phyloP scores from a whole-genome alignment of 2,329 filamentous ascomycete species.

The Plenodomus biglobosus region DNA sequence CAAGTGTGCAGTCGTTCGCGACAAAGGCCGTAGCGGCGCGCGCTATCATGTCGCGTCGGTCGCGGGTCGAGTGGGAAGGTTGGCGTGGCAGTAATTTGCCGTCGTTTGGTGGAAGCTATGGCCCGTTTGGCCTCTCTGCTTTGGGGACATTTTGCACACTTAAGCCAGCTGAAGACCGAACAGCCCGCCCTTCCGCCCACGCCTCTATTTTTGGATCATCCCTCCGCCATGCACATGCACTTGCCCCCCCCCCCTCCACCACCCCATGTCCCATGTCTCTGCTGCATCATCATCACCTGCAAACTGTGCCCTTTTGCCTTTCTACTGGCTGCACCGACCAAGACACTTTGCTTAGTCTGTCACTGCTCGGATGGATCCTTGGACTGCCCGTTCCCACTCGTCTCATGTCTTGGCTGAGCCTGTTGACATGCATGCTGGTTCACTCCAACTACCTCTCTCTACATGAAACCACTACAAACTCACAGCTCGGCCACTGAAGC shows the following conservation, averaged over 20 bases:
- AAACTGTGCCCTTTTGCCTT: background rate
- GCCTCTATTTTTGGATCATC: conserved; percentile 21
- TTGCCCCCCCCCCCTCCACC: conserved; percentile 12
- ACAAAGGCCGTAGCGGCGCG: too few relatives aligned
- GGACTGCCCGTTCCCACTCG: too few relatives aligned
- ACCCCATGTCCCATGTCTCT: too few relatives aligned
- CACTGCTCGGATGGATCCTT: background rate
- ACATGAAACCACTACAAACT: too few relatives aligned
- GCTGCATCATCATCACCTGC: conserved; percentile 12
- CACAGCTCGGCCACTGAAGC: too few relatives aligned
- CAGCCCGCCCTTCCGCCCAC: conserved; percentile 1
- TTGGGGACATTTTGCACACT: conserved; percentile 30
- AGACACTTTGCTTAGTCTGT: background rate
- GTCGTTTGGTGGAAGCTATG: conserved; percentile 19
- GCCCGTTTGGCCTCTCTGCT: conserved; percentile 21
- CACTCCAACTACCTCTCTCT: too few relatives aligned
- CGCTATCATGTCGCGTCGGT: conserved; percentile 14
- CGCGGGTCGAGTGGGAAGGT: conserved; percentile 9
- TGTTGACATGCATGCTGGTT: too few relatives aligned
- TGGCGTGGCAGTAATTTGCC: conserved; percentile 30
- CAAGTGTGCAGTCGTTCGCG: conserved; percentile 9
- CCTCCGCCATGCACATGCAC: conserved; percentile 7
- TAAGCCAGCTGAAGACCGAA: conserved; percentile 16
- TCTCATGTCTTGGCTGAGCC: too few relatives aligned
- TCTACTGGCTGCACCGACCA: background rate